Base-by-base conservation (phyloP, 805 yeast genomes). In the Isabelozyma rhagii region DNA sequence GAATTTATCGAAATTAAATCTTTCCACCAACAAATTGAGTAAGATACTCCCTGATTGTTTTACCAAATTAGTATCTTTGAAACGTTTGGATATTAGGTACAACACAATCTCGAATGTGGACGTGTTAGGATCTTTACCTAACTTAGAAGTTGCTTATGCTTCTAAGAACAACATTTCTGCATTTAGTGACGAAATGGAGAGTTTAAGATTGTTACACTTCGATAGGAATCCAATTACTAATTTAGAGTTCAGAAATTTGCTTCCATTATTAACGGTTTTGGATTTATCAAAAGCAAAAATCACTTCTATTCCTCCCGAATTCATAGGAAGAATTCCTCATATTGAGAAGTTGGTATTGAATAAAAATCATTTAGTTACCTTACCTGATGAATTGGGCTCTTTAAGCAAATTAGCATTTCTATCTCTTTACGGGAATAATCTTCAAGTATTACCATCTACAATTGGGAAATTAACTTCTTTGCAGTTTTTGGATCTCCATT, bases 221-320 rank as follows among this genome's bases (percentile, higher is more conserved):
- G 91, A 87, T 61, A 81, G 87, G 61, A 92, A 91, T 63, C 97
- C 97, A 5, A 81, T 91, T 48, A 90, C 97, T 0, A 77, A 80
- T 50, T 77, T 89, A 54, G 73, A 73, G 28, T 79, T 84, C 53
- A 70, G 68, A 38, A 81, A 80, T 34, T 64, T 76, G 18, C 80
- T 89, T 64, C 73, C 76, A 9, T 77, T 81, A 53, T 73, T 91
- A 63, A 84, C 90, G 1, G 81, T 83, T 14, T 74, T 94, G 45
- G 90, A 90, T 53, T 71, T 94, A 47, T 82, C 88, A 8, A 87
- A 87, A 60, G 97, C 97, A 1, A 90, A 89, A 58, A 71, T 94
- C 45, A 82, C 97, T 0, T 76, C 88, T 6, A 72, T 94, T 28
- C 85, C 92, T 0, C 75, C 80, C 7, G 80, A 79, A 14, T 81